Evolutionary conservation across 495 filamentous ascomycete genomes (phyloP).

Genomic region (Pyrenula aspistea): DNA sequence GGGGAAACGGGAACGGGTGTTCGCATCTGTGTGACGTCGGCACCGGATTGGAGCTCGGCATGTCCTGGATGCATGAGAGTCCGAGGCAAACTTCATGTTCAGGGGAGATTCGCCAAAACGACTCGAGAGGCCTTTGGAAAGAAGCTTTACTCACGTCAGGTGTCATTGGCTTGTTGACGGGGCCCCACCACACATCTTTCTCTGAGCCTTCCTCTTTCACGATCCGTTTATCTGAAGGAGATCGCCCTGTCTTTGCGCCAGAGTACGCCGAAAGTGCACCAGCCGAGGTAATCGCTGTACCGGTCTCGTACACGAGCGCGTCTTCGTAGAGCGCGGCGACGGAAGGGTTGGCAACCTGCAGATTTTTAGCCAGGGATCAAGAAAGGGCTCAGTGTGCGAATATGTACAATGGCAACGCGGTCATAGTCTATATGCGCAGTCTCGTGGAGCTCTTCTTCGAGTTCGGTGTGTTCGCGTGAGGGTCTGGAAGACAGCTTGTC

Average conservation of each 20-base stretch:
- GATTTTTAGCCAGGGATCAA: slow-evolving; percentile 11
- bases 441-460: slow-evolving; percentile 96
- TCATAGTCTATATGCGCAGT: slow-evolving; percentile 99
- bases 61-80: no score
- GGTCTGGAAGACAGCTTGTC: background rate
- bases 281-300: slow-evolving; percentile 89
- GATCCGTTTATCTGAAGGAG: slow-evolving; percentile 91
- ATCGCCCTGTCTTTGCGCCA: slow-evolving; percentile 93
- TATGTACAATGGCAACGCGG: slow-evolving; percentile 85
- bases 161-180: slow-evolving; percentile 97
- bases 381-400: background rate
- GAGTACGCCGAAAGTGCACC: slow-evolving; percentile 96
- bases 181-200: slow-evolving; percentile 92
- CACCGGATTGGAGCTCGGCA: background rate
- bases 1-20: background rate
- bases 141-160: slow-evolving; percentile 69
- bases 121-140: background rate
- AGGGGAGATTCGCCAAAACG: no score
- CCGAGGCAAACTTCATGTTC: no score
- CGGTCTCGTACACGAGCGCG: slow-evolving; percentile 96
- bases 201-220: slow-evolving; percentile 85
- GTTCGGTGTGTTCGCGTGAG: slow-evolving; percentile 68
- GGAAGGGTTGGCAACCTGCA: slow-evolving; percentile 75
- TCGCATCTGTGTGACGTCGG: background rate
- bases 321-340: slow-evolving; percentile 97